Base-by-base conservation (phyloP, 2,329 filamentous ascomycete genomes). In the Furcasterigmium sp. region DNA sequence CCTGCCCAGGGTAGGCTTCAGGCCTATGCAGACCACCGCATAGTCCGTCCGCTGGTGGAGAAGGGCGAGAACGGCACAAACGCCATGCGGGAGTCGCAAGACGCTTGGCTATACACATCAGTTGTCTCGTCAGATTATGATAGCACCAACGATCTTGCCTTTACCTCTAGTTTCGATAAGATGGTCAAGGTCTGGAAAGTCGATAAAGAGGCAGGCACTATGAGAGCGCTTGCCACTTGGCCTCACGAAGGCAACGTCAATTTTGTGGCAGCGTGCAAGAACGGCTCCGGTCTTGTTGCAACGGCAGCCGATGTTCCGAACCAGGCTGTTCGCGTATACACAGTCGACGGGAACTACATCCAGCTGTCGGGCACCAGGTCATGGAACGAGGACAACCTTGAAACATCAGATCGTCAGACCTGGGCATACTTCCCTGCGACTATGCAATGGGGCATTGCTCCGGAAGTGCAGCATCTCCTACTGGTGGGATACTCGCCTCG, bases 361-460 rank as follows among this genome's bases (percentile, higher is more conserved):
- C 55, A 62, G 0, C 62, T 72, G 21, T 72, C 70, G 1, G 74
- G 70, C 51, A 60, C 65, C 0, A 39, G 47, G 18, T 20, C 42
- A 1, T 49, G 47, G 47, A 47, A 51, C 19, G 48, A 51, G 20
- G 41, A 43, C 25, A 21, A 62, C 61, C 54, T 51, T 61, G 43
- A 11, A 59, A 66, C 39, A 57, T 59, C 7, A 50, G 59, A 29
- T 51, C 48, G 9, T 59, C 57, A 5, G 8, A 74, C 71, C 42
- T 84, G 80, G 80, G 75, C 75, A 0, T 84, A 83, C 52, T 80
- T 69, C 45, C 80, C 80, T 1, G 76, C 80, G 0, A 80, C 80
- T 0, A 75, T 84, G 56, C 76, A 78, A 53, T 84, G 80, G 80
- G 80, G 79, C 0, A 55, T 65, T 19, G 62, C 68, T 2, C 47